Evolutionary conservation across 208 protist genomes (phyloP).

Genomic region (Trypanosoma theileri): DNA sequence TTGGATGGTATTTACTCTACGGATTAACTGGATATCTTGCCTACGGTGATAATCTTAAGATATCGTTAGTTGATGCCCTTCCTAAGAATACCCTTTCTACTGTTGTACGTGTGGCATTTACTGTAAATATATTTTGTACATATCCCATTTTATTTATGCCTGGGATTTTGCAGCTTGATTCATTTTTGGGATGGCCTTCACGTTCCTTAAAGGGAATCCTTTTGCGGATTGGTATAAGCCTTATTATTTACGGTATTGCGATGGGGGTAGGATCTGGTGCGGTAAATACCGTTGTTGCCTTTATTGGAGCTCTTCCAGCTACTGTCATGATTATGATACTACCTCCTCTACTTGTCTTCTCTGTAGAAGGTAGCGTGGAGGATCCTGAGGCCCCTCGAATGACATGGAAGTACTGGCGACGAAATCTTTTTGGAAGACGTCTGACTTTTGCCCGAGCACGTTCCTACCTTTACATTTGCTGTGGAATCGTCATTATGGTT

Average conservation of each 20-base stretch:
- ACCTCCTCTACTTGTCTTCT: slow-evolving; percentile 46
- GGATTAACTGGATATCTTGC: slow-evolving; percentile 37
- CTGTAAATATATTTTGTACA: slow-evolving; percentile 34
- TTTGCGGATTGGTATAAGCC: slow-evolving; percentile 56
- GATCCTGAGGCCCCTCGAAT: slow-evolving; percentile 54
- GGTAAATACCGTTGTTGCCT: slow-evolving; percentile 68
- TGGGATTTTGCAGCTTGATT: slow-evolving; percentile 32
- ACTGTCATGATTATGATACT: slow-evolving; percentile 74
- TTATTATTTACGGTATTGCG: slow-evolving; percentile 62
- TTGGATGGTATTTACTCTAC: slow-evolving; percentile 27
- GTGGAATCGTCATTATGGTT: slow-evolving; percentile 70
- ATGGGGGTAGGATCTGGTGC: slow-evolving; percentile 54
- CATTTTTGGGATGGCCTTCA: slow-evolving; percentile 13
- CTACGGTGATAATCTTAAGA: slow-evolving; percentile 22
- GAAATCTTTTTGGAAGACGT: slow-evolving; percentile 37
- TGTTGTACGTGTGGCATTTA: slow-evolving; percentile 28
- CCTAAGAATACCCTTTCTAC: slow-evolving; percentile 13
- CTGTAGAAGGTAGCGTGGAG: slow-evolving; percentile 46
- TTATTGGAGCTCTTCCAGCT: slow-evolving; percentile 73
- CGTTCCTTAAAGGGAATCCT: slow-evolving; percentile 51
- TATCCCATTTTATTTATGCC: slow-evolving; percentile 40
- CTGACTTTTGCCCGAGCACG: slow-evolving; percentile 43
- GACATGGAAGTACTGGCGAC: slow-evolving; percentile 55
- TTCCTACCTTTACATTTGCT: slow-evolving; percentile 50
- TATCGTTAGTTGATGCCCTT: slow-evolving; percentile 27